Conservation (phyloP, 1,139 yeast genomes). For the Debaryomyces nepalensis region DNA sequence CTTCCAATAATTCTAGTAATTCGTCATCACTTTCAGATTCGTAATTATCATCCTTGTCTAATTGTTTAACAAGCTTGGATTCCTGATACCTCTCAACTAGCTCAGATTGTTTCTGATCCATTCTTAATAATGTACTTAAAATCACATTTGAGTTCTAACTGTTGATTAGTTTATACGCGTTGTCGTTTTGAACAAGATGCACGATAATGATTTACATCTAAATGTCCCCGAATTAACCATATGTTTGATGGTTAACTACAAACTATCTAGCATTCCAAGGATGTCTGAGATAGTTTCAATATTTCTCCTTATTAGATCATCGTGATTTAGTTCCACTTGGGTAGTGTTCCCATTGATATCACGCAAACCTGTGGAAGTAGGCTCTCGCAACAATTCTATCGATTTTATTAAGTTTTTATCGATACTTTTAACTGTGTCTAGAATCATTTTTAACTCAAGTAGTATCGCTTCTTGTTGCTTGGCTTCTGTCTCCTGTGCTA, state of each 20-base stretch:
- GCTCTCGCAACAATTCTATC: slow-evolving; percentile 23
- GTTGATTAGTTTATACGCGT: slow-evolving; percentile 8
- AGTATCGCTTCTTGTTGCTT: slow-evolving; percentile 31
- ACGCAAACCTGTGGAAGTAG: background rate
- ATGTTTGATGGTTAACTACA: background rate
- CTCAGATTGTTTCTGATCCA: slow-evolving; percentile 39
- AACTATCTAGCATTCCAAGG: slow-evolving; percentile 18
- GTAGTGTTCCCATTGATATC: background rate
- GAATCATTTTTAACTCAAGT: slow-evolving; percentile 38
- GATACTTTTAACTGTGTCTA: slow-evolving; percentile 35
- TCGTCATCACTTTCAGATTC: slow-evolving; percentile 39
- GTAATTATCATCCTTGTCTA: slow-evolving; percentile 22
- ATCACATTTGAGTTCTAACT: background rate
- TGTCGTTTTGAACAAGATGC: slow-evolving; percentile 10
- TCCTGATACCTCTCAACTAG: slow-evolving; percentile 49
- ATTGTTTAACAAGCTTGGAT: slow-evolving; percentile 27
- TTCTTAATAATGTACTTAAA: slow-evolving; percentile 14
- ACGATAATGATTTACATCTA: slow-evolving; percentile 7
- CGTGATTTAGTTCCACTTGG: slow-evolving; percentile 16
- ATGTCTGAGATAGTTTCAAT: slow-evolving; percentile 21
- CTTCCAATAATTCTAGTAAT: slow-evolving; percentile 44
- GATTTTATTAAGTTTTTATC: slow-evolving; percentile 34
- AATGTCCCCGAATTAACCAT: background rate
- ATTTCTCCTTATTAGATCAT: slow-evolving; percentile 22
- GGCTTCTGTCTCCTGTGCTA: slow-evolving; percentile 4